Evolutionary conservation across 371 early-diverging fungal genomes (phyloP).

Genomic region (Choanephora cucurbitarum): DNA sequence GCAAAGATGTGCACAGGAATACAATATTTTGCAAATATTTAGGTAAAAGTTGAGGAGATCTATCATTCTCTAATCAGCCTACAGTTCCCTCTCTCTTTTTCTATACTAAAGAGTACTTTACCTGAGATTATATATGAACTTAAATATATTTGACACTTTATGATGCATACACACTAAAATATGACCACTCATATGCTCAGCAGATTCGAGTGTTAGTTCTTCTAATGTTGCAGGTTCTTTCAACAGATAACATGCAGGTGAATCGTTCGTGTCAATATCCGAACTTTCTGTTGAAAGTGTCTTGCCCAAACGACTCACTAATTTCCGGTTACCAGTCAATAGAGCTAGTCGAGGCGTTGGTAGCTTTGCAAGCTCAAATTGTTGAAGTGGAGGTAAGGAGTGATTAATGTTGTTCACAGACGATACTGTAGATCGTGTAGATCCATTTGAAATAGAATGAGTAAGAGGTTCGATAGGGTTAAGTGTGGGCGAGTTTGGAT

Average conservation of each 20-base stretch:
- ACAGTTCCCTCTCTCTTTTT: neutral
- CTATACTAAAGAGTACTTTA: slow-evolving; percentile 1
- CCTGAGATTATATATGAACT: slow-evolving; percentile 49
- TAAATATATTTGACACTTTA: slow-evolving; percentile 46
- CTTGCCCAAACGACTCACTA: slow-evolving; percentile 22
- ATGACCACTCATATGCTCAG: slow-evolving; percentile 41
- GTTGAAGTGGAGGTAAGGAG: slow-evolving; percentile 8
- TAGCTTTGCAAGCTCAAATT: slow-evolving; percentile 17
- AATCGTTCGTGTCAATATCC: slow-evolving; percentile 23
- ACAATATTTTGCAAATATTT: slow-evolving; percentile 57
- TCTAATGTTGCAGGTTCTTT: slow-evolving; percentile 33
- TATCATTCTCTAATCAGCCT: neutral
- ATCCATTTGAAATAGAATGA: slow-evolving; percentile 15
- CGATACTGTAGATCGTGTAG: slow-evolving; percentile 6
- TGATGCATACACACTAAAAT: slow-evolving; percentile 52
- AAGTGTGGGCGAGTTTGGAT: slow-evolving; percentile 1
- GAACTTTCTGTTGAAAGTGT: slow-evolving; percentile 15
- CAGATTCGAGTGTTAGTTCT: slow-evolving; percentile 32
- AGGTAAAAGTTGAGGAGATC: slow-evolving; percentile 41
- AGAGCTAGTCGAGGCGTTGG: slow-evolving; percentile 27
- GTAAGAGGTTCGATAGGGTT: neutral
- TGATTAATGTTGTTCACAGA: neutral
- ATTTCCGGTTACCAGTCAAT: slow-evolving; percentile 27
- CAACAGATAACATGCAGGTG: slow-evolving; percentile 54
- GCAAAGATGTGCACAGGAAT: slow-evolving; percentile 46